These are phyloP conservation scores for Plasmodium sp. DNA, from an alignment of 169 alveolate genomes.

Conservation along the genomic window DNA sequence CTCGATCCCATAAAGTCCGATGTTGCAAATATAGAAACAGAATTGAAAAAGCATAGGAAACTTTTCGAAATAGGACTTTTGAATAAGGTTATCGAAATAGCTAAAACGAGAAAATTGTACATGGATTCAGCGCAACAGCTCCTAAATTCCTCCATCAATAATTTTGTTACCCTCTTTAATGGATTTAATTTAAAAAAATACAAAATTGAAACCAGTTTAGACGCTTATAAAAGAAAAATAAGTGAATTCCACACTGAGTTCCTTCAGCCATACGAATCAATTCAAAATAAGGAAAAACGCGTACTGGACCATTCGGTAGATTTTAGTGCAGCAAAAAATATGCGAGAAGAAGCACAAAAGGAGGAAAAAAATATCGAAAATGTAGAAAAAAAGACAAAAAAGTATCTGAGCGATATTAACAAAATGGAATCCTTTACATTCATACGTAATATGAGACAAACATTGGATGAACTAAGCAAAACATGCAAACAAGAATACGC, in stretches of 20 bases:
- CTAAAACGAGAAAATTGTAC: background rate
- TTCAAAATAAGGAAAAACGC: background rate
- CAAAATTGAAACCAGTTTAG: background rate
- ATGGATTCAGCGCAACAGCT: background rate
- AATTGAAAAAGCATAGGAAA: background rate
- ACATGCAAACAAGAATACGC: background rate
- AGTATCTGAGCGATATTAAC: background rate
- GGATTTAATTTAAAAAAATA: background rate
- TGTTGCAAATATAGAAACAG: background rate
- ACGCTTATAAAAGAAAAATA: background rate
- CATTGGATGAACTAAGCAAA: background rate
- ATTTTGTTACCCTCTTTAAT: background rate
- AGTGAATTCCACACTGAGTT: background rate
- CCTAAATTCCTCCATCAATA: background rate
- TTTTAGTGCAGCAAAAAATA: background rate
- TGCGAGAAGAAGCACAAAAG: background rate
- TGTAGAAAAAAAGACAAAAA: background rate
- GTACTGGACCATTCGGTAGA: background rate
- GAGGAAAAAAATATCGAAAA: background rate
- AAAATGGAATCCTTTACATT: slow-evolving; percentile 2
- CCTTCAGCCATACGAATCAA: background rate
- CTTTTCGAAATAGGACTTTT: slow-evolving; percentile 1
- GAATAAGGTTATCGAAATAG: background rate
- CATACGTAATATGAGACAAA: background rate
- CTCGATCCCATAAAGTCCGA: background rate